Evolutionary conservation across 768 basidiomycete genomes (phyloP).

Genomic region (Heimioporus sp.): DNA sequence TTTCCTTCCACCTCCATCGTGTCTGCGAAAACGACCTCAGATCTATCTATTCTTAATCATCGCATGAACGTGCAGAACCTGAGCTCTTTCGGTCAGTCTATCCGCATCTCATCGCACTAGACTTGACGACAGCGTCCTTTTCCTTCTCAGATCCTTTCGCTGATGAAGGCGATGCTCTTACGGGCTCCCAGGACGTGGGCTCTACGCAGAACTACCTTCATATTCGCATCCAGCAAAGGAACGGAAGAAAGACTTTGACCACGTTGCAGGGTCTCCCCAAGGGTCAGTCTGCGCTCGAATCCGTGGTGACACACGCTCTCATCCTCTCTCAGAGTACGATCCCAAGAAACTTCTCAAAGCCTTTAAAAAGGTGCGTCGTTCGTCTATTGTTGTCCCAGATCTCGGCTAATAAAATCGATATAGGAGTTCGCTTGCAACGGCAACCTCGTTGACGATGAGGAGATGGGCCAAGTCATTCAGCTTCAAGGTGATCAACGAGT

Average conservation of each 20-base stretch:
- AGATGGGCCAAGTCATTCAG: constrained; percentile 96
- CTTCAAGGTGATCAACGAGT: constrained; percentile 96
- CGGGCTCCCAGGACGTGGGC: constrained; percentile 70
- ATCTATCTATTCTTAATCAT: constrained; percentile 46
- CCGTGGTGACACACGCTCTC: constrained; percentile 13
- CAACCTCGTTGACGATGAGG: constrained; percentile 91
- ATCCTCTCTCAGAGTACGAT: constrained; percentile 74
- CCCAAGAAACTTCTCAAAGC: constrained; percentile 97
- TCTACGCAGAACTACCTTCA: constrained; percentile 85
- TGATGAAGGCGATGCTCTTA: constrained; percentile 87
- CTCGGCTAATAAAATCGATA: constrained; percentile 6
- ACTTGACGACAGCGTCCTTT: neutral
- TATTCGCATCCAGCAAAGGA: constrained; percentile 98
- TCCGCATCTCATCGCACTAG: constrained; percentile 9
- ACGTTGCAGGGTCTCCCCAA: constrained; percentile 95
- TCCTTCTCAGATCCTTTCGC: constrained; percentile 83
- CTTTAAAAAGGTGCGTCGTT: constrained; percentile 83
- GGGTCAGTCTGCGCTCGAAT: constrained; percentile 44
- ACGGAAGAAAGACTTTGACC: constrained; percentile 97
- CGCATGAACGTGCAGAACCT: constrained; percentile 97
- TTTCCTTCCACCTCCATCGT: constrained; percentile 29
- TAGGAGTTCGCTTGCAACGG: constrained; percentile 99
- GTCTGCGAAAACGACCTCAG: constrained; percentile 41
- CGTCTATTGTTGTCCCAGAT: neutral
- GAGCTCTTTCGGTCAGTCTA: constrained; percentile 63